These are phyloP conservation scores for Nothophytophthora sp. DNA, from an alignment of 352 stramenopile genomes.

Conservation along the genomic window DNA sequence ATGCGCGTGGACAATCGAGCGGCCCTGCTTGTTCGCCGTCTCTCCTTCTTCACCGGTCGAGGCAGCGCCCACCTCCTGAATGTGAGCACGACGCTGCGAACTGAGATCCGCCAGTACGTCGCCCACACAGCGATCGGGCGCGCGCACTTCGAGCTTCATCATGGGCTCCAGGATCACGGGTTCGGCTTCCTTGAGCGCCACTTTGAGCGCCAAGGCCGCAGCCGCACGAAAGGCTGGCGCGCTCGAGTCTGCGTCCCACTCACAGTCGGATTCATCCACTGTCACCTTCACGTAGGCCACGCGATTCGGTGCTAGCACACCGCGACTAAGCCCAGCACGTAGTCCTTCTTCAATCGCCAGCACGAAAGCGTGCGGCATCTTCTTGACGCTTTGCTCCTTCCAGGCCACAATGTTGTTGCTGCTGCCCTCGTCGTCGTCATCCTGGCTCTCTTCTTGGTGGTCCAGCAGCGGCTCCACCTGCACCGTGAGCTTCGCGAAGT, in stretches of 20 bases:
- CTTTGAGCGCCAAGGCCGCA: constrained; percentile 53
- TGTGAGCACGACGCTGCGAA: constrained; percentile 64
- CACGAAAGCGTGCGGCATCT: constrained; percentile 64
- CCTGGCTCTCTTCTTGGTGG: constrained; percentile 21
- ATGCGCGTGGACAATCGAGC: constrained; percentile 61
- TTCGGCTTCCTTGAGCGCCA: constrained; percentile 51
- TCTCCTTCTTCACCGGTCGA: constrained; percentile 18
- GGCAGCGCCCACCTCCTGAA: constrained; percentile 59
- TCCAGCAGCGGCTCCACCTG: constrained; percentile 51
- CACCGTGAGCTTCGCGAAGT: constrained; percentile 68
- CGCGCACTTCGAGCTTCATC: constrained; percentile 77
- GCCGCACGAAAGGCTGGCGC: constrained; percentile 64
- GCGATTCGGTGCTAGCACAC: constrained; percentile 58
- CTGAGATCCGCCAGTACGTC: constrained; percentile 80
- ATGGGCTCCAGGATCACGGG: constrained; percentile 73
- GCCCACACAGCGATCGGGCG: constrained; percentile 60
- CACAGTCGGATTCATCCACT: constrained; percentile 57
- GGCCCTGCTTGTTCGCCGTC: constrained; percentile 27
- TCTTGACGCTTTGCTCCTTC: constrained; percentile 47
- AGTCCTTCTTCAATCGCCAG: constrained; percentile 72
- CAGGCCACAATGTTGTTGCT: constrained; percentile 65
- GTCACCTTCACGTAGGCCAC: constrained; percentile 68
- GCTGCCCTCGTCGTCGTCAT: constrained; percentile 19
- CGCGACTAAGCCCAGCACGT: constrained; percentile 53
- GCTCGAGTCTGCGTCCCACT: constrained; percentile 68